Evolutionary conservation across 257 asterid species (phyloP), one percentile per base, ranked within the genome.

Genomic region (Ilex asprella): DNA sequence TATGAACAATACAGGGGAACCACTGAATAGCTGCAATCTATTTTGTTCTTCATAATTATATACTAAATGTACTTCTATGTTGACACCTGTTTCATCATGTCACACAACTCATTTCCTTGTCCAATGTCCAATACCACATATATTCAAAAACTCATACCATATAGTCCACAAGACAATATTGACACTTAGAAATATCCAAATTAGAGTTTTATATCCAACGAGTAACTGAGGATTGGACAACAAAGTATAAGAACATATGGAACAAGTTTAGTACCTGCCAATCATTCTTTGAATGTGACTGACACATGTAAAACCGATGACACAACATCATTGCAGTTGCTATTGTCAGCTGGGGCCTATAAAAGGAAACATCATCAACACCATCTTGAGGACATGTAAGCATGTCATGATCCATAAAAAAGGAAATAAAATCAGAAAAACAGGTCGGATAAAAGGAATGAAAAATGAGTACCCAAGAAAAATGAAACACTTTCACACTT

Each of bases 241-340:
- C 2, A 29, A 61, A 7, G 14, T 21, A 44, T 8, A 44, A 61
- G 70, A 55, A 30, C 59, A 70, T 55, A 63, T 31, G 41, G 58
- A 54, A 52, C 47, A 64, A 16, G 55, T 54, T 15, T 61, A 55
- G 47, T 70, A 85, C 89, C 94, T 85, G 88, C 84, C 88, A 81
- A 64, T 84, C 74, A 75, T 81, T 84, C 67, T 79, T 84, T 62
- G 78, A 60, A 71, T 81, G 92, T 31, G 92, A 84, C 69, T 84
- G 92, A 47, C 71, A 78, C 83, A 79, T 84, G 60, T 73, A 84
- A 67, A 84, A 84, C 47, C 86, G 80, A 74, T 84, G 92, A 71
- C 88, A 81, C 56, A 81, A 61, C 69, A 84, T 58, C 75, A 74
- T 70, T 55, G 86, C 77, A 51, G 82, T 77, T 55, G 88, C 84